Percentiles rank a stretch among this genome's conserved stretches.
These are phyloP conservation scores for Trifolium repens DNA, from an alignment of 306 rosid genomes.

Conservation along the genomic window DNA sequence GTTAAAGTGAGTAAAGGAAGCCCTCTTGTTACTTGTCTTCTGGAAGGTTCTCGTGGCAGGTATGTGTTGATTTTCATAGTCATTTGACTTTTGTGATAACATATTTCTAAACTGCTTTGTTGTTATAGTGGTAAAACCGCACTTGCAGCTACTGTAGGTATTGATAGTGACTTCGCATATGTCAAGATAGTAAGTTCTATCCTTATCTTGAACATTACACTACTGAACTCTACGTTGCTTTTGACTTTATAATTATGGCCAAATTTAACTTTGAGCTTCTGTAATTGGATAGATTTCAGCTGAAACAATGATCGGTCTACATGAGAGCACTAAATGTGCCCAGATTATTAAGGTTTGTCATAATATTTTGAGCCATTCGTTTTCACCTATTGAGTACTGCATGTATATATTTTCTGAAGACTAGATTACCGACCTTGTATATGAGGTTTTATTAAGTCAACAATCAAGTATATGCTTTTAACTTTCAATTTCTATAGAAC, in stretches of 20 bases:
- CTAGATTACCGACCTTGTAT: slow-evolving; percentile 22
- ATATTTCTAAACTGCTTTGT: slow-evolving; percentile 47
- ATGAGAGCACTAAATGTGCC: slow-evolving; percentile 91
- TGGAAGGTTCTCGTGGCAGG: slow-evolving; percentile 98
- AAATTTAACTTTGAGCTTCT: slow-evolving; percentile 35
- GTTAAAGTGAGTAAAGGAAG: slow-evolving; percentile 96
- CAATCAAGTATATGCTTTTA: slow-evolving; percentile 32
- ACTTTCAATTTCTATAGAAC: slow-evolving; percentile 23
- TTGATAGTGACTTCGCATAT: slow-evolving; percentile 94
- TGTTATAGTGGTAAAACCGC: slow-evolving; percentile 92
- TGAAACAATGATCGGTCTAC: slow-evolving; percentile 95
- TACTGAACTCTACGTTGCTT: slow-evolving; percentile 35
- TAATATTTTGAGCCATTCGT: slow-evolving; percentile 37
- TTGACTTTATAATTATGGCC: slow-evolving; percentile 28
- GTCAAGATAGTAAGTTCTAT: slow-evolving; percentile 89
- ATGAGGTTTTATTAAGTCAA: slow-evolving; percentile 38
- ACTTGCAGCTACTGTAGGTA: slow-evolving; percentile 93
- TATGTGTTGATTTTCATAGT: slow-evolving; percentile 38
- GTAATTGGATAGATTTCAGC: slow-evolving; percentile 73
- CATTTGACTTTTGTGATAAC: slow-evolving; percentile 37
- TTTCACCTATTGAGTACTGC: slow-evolving; percentile 11
- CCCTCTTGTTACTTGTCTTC: slow-evolving; percentile 90
- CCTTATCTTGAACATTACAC: slow-evolving; percentile 30
- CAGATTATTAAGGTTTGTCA: slow-evolving; percentile 90
- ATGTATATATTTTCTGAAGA: slow-evolving; percentile 21